These are phyloP conservation scores for Cardamine occulta DNA, from an alignment of 345 rosid species.

Conservation along the genomic window DNA sequence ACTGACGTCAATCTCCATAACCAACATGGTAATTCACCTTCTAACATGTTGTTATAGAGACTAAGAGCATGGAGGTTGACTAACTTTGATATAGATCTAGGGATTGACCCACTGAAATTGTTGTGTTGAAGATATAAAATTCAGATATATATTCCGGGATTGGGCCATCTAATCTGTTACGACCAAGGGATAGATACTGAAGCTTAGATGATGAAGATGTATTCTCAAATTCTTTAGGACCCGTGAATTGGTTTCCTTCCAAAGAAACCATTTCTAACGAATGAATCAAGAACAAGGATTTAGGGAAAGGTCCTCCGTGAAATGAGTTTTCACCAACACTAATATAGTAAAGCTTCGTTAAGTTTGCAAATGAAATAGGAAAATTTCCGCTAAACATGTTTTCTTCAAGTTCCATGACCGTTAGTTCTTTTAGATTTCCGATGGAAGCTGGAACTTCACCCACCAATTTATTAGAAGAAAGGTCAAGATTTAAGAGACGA, in stretches of 20 bases:
- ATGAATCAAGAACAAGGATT: no score
- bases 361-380: no score
- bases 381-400: no score
- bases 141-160: conserved; percentile 2
- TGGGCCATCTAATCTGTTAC: conserved; percentile 12
- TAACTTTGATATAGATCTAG: conserved; percentile 3
- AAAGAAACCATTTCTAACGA: no score
- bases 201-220: neutral
- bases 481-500: neutral
- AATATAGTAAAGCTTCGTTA: no score
- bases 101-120: conserved; percentile 15
- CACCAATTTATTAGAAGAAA: neutral
- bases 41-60: conserved; percentile 18
- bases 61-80: neutral
- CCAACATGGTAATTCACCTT: conserved; percentile 18
- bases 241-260: no score
- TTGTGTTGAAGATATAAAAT: neutral
- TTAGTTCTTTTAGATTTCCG: no score
- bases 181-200: neutral
- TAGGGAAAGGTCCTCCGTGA: no score
- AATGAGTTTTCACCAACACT: no score
- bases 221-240: no score
- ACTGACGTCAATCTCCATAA: neutral
- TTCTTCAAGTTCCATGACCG: no score
- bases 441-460: neutral